phyloP scores from a whole-genome alignment of 768 basidiomycete species.

The Clitopilus hobsonii region DNA sequence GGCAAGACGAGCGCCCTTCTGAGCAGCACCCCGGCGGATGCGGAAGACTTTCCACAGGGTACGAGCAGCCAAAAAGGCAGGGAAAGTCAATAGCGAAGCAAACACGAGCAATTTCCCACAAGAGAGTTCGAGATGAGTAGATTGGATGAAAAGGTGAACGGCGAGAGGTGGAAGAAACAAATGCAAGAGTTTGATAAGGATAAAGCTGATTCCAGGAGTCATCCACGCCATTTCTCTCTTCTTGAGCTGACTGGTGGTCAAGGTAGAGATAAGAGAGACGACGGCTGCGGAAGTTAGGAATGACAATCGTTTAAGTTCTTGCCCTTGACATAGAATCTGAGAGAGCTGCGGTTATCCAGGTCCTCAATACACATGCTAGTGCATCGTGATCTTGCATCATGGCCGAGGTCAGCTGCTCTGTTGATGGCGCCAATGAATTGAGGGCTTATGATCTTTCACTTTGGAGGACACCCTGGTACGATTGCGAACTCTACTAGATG shows the following conservation, averaged over 20 bases:
- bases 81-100: slow-evolving; percentile 26
- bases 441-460: too few relatives aligned
- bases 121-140: slow-evolving; percentile 22
- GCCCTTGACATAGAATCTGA: too few relatives aligned
- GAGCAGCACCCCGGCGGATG: slow-evolving; percentile 32
- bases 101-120: slow-evolving; percentile 29
- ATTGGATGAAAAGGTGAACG: slow-evolving; percentile 8
- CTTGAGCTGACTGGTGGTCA: background rate
- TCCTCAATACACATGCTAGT: too few relatives aligned
- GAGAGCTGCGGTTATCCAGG: too few relatives aligned
- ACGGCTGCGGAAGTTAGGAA: too few relatives aligned
- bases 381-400: too few relatives aligned
- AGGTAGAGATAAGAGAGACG: too few relatives aligned
- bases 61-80: slow-evolving; percentile 24
- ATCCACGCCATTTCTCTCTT: slow-evolving; percentile 16
- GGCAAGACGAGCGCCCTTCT: slow-evolving; percentile 40
- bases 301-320: too few relatives aligned
- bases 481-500: too few relatives aligned
- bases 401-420: too few relatives aligned
- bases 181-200: slow-evolving; percentile 16
- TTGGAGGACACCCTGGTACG: too few relatives aligned
- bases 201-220: slow-evolving; percentile 31
- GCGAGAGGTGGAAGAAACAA: slow-evolving; percentile 14
- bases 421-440: too few relatives aligned
- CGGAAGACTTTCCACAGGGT: slow-evolving; percentile 21